Evolutionary conservation across 2,329 filamentous ascomycete genomes (phyloP), one percentile per base, ranked within the genome.

Genomic region (Microcyclospora tardicrescens): DNA sequence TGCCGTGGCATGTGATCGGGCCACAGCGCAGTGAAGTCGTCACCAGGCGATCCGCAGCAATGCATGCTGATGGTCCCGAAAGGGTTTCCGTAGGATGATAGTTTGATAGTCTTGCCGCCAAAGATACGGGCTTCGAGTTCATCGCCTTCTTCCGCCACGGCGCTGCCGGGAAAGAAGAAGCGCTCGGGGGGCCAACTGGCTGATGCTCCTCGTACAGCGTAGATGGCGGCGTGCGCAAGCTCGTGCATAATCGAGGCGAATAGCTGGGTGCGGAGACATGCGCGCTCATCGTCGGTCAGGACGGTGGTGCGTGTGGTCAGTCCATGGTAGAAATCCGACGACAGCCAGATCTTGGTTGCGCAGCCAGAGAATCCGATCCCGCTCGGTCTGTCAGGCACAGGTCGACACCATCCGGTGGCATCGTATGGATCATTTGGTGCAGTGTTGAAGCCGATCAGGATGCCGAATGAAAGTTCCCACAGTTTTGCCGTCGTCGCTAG

Each of bases 121-220:
- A 39, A 39, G 10, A 39, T 32, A 16, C 27, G 30, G 6, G 37
- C 37, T 19, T 39, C 37, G 32, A 39, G 37, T 16, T 39, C 27
- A 19, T 29, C 28, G 15, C 37, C 37, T n/a, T 39, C 37, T 28
- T 39, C 33, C 3, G 37, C 16, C 27, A 39, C 37, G 4, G 9
- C 16, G n/a, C 33, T 10, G 24, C 37, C 37, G 32, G 16, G 33
- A 16, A 39, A 35, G 37, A 39, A 39, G 16, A 16, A 39, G 12
- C 16, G 28, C 13, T 35, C 15, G 19, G 8, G 19, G 5, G 19
- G 19, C 4, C 19, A 8, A 2, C 12, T 11, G 10, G 32, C 30
- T 2, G 27, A 10, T 16, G 19, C 35, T 12, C 24, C 32, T 28
- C 37, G n/a, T 9, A 33, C 32, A 9, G 37, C 37, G 19, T 39